Evolutionary conservation across 2,329 filamentous ascomycete genomes (phyloP).

Genomic region (Diplocarpon rosae): DNA sequence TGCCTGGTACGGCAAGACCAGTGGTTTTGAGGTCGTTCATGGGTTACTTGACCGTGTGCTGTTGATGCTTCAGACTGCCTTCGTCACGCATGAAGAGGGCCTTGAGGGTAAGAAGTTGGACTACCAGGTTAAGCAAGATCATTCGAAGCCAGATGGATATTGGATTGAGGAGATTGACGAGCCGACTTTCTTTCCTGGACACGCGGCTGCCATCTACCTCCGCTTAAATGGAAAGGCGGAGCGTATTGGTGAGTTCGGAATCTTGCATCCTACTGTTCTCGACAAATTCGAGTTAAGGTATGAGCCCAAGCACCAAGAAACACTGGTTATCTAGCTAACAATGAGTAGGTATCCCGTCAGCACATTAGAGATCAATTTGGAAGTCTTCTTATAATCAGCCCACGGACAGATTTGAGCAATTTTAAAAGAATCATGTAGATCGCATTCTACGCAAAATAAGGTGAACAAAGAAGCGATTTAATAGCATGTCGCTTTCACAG

Average conservation of each 20-base stretch:
- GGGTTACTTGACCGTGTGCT: slow-evolving; percentile 86
- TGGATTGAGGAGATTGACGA: slow-evolving; percentile 93
- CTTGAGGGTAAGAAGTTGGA: slow-evolving; percentile 39
- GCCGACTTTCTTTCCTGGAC: slow-evolving; percentile 81
- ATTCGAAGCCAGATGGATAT: slow-evolving; percentile 60
- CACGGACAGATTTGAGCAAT: neutral
- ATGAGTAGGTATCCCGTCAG: slow-evolving; percentile 70
- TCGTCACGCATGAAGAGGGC: slow-evolving; percentile 66
- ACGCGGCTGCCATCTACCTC: slow-evolving; percentile 76
- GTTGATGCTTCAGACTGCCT: slow-evolving; percentile 78
- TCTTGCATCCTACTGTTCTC: slow-evolving; percentile 84
- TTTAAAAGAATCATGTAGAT: slow-evolving; percentile 11
- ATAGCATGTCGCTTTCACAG: neutral
- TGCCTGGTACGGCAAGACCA: slow-evolving; percentile 87
- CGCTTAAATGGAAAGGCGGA: slow-evolving; percentile 62
- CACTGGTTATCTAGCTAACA: slow-evolving; percentile 10
- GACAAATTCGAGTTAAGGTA: slow-evolving; percentile 86
- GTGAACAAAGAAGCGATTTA: slow-evolving; percentile 5
- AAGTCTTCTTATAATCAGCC: slow-evolving; percentile 64
- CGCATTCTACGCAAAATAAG: slow-evolving; percentile 14
- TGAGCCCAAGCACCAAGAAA: slow-evolving; percentile 20
- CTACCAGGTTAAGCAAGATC: slow-evolving; percentile 42
- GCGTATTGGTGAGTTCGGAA: slow-evolving; percentile 82
- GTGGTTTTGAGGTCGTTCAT: slow-evolving; percentile 92
- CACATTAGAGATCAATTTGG: slow-evolving; percentile 87